A percentile compares a stretch with the other conserved stretches of the same genome.
These are phyloP conservation scores for Saccharomycopsis hybrid DNA, from an alignment of 1,139 yeast species.

Conservation along the genomic window DNA sequence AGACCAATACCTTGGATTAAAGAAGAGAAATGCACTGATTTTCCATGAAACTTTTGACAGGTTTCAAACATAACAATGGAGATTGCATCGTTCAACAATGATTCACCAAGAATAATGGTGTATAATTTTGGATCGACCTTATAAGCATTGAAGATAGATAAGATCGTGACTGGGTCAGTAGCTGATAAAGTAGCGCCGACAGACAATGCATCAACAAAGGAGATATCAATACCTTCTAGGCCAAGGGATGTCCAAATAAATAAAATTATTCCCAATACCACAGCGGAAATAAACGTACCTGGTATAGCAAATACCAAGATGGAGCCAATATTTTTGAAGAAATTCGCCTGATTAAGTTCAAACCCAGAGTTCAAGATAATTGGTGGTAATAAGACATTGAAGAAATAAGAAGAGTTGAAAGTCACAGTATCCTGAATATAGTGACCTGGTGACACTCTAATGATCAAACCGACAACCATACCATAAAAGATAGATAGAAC, in stretches of 20 bases:
- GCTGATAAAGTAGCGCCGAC: slow-evolving; percentile 98
- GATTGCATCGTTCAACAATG: slow-evolving; percentile 91
- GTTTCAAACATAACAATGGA: slow-evolving; percentile 99
- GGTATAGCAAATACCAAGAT: slow-evolving; percentile 94
- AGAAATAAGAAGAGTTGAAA: slow-evolving; percentile 89
- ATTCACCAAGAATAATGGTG: slow-evolving; percentile 95
- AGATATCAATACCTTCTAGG: slow-evolving; percentile 76
- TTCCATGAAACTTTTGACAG: slow-evolving; percentile 92
- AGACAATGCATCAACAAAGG: slow-evolving; percentile 92
- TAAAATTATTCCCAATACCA: slow-evolving; percentile 78
- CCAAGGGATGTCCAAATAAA: slow-evolving; percentile 91
- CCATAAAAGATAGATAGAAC: slow-evolving; percentile 95
- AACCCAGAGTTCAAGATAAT: slow-evolving; percentile 94
- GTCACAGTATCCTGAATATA: slow-evolving; percentile 96
- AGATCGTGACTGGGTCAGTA: slow-evolving; percentile 95
- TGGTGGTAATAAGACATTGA: slow-evolving; percentile 91
- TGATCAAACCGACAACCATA: slow-evolving; percentile 88
- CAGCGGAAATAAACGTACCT: slow-evolving; percentile 88
- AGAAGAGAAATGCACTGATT: slow-evolving; percentile 65
- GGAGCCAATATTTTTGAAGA: slow-evolving; percentile 86
- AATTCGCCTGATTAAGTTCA: slow-evolving; percentile 91
- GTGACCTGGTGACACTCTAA: slow-evolving; percentile 90
- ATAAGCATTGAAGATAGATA: slow-evolving; percentile 94
- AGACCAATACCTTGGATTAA: slow-evolving; percentile 91
- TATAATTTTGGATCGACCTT: slow-evolving; percentile 96